Evolutionary conservation across 805 yeast genomes (phyloP), one percentile per base, ranked within the genome.

Genomic region (Metschnikowia lachancei): DNA sequence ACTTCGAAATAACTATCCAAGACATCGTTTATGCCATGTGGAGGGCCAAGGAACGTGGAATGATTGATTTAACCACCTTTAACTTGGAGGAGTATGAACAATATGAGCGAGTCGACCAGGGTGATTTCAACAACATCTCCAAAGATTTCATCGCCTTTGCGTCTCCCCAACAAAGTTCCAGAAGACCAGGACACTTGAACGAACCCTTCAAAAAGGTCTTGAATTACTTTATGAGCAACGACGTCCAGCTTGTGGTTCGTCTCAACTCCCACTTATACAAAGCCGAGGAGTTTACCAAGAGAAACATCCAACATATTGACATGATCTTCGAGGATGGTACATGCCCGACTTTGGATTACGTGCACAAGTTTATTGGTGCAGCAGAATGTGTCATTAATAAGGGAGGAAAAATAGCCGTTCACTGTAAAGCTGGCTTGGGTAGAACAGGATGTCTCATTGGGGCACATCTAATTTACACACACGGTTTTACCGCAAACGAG

Each of bases 321-420:
- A 86, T 94, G 90, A 87, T 92, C 36, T 94, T 94, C 65, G 98
- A 94, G 57, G 99, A 94, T 65, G 99, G 99, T 26, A 90, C 98
- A 1, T 94, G 98, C 64, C 99, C 99, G 14, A 86, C 95, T 6
- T 77, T 94, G 81, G 94, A 91, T 13, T 87, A 84, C 57, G 99
- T 94, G 7, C 87, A 87, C 56, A 86, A 87, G 56, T 94, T 94
- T 58, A 80, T 94, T 52, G 99, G 98, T 13, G 96, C 96, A 0
- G 94, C 96, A 1, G 97, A 92, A 60, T 85, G 95, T 30, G 81
- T 89, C 9, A 88, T 92, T 46, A 77, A 79, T 34, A 78, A 82
- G 43, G 94, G 95, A 11, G 97, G 97, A 16, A 90, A 90, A 62
- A 85, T 94, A 51, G 99, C 99, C 1, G 98, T 94, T n/a, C 99